phyloP scores from a whole-genome alignment of 2,329 filamentous ascomycete species.

The Cladosporium velox region DNA sequence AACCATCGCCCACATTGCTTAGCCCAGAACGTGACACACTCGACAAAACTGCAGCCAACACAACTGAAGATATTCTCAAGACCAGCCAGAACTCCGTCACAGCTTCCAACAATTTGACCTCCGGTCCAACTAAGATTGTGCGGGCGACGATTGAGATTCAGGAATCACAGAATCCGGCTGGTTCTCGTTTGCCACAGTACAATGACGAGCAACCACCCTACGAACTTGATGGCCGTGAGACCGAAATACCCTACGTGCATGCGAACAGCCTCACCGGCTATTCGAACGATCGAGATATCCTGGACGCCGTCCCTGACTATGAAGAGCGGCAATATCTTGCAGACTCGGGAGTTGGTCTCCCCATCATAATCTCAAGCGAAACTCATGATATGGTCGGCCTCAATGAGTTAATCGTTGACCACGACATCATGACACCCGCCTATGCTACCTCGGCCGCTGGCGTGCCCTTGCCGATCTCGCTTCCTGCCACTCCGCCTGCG shows the following conservation, averaged over 20 bases:
- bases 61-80: neutral
- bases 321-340: constrained; percentile 17
- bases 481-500: neutral
- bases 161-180: neutral
- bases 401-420: constrained; percentile 29
- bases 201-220: neutral
- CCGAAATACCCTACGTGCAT: constrained; percentile 31
- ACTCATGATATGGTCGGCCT: constrained; percentile 17
- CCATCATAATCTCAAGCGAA: constrained; percentile 22
- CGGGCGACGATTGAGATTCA: neutral
- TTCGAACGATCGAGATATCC: constrained; percentile 26
- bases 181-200: neutral
- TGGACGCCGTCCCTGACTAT: constrained; percentile 9
- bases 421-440: constrained; percentile 5
- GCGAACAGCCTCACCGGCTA: constrained; percentile 33
- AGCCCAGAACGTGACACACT: no score
- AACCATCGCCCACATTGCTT: neutral
- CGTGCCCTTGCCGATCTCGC: neutral
- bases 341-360: constrained; percentile 28
- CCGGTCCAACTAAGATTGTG: neutral
- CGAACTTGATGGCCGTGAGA: constrained; percentile 29
- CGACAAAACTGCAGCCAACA: neutral
- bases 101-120: neutral
- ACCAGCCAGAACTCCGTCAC: neutral
- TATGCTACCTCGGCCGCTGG: neutral